phyloP scores from a whole-genome alignment of 352 stramenopile species.

The Pythium aphanidermatum region DNA sequence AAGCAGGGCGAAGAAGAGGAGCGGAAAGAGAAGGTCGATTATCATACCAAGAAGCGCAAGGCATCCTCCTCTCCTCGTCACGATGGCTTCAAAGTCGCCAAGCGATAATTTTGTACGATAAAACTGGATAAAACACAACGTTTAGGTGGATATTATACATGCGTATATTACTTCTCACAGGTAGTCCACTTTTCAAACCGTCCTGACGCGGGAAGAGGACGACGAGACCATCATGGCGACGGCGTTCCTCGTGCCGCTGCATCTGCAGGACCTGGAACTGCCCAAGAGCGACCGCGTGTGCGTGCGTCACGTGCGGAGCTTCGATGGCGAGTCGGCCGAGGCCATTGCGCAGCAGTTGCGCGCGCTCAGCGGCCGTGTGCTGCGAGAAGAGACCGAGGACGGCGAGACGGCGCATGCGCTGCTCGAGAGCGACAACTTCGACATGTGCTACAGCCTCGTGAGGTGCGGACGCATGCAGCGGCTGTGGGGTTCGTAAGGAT shows the following conservation, averaged over 20 bases:
- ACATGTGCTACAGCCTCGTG: conserved; percentile 70
- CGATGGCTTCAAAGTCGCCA: too few species aligned
- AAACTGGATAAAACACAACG: too few species aligned
- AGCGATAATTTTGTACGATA: too few species aligned
- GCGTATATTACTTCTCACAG: neutral
- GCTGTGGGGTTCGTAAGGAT: neutral
- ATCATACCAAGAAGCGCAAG: neutral
- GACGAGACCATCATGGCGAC: conserved; percentile 21
- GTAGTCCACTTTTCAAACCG: conserved; percentile 1
- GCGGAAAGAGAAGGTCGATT: neutral
- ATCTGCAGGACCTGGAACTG: conserved; percentile 69
- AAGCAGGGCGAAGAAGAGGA: neutral
- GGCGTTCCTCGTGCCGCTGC: conserved; percentile 77
- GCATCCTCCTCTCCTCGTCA: too few species aligned
- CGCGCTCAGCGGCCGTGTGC: conserved; percentile 45
- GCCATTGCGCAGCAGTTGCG: conserved; percentile 40
- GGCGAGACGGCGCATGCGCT: conserved; percentile 48
- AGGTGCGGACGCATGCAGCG: conserved; percentile 24
- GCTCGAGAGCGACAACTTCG: conserved; percentile 52
- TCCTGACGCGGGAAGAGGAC: neutral
- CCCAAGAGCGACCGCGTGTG: conserved; percentile 59
- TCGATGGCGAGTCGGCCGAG: conserved; percentile 43
- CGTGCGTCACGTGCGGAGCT: conserved; percentile 48
- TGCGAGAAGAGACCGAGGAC: conserved; percentile 17
- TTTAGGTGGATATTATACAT: too few species aligned